A percentile compares a stretch with the other conserved stretches of the same genome.
Evolutionary conservation across 164 flowering plant species (phyloP).

Genomic region (Dillenia turbinata): DNA sequence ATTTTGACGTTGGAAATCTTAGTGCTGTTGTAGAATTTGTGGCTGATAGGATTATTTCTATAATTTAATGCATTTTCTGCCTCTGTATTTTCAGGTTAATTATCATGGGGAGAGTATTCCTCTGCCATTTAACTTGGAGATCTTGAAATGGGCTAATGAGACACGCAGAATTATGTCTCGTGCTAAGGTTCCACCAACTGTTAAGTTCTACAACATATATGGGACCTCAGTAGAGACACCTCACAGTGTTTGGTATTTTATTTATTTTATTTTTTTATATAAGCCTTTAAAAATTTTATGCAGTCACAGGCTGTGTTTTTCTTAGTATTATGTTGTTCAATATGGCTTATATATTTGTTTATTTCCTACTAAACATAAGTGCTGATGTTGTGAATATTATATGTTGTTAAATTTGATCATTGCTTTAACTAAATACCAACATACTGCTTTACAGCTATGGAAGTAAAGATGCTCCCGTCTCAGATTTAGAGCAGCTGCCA

Average conservation of each 20-base stretch:
- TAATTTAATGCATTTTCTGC: not conserved
- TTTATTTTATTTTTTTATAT: not conserved
- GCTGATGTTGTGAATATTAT: not conserved
- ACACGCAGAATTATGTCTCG: slow-evolving; percentile 50
- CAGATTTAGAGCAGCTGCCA: slow-evolving; percentile 47
- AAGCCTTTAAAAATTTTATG: no score
- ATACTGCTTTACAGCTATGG: slow-evolving; percentile 74
- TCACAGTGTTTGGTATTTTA: slow-evolving; percentile 82
- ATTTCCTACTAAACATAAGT: not conserved
- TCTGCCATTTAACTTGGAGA: slow-evolving; percentile 74
- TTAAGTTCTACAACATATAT: slow-evolving; percentile 93
- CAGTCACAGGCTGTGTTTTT: no score
- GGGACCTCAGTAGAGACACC: slow-evolving; percentile 78
- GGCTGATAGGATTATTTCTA: no score
- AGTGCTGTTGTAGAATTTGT: no score
- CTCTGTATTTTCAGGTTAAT: slow-evolving; percentile 40
- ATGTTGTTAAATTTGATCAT: not conserved
- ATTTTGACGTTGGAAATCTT: no score
- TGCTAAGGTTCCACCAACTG: slow-evolving; percentile 78
- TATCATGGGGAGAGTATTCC: slow-evolving; percentile 56
- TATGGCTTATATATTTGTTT: not conserved
- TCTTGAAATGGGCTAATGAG: slow-evolving; percentile 80
- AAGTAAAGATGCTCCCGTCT: slow-evolving; percentile 61
- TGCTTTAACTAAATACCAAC: slow-evolving; percentile 11
- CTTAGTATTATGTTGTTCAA: no score